Evolutionary conservation across 1,284 basidiomycete species (phyloP), one percentile per base, ranked within the genome.

Genomic region (Mycena sp.): DNA sequence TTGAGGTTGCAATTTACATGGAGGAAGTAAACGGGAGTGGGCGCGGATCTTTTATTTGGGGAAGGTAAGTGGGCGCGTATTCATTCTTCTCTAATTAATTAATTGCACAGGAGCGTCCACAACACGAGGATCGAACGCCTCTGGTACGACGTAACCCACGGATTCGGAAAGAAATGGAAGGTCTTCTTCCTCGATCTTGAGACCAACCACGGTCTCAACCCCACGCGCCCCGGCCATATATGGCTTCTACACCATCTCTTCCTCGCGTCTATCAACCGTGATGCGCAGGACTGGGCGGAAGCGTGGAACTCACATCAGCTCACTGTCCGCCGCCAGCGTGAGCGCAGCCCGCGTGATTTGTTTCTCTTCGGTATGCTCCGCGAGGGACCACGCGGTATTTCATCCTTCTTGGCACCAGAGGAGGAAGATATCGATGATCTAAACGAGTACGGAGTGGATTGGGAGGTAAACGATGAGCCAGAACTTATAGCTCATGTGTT

Each of bases 171-270:
- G 21, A 23, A 32, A 23, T 54, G 56, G 56, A 26, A 43, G 29
- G 48, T 30, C 11, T 58, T 58, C 23, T 56, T 64, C 28, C 32
- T 60, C 28, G 28, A 41, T 4, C 56, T 58, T 10, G 56, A 58
- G 38, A 28, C 30, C 3, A 35, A 37, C 17, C 46, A 58, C 28
- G 45, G 45, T 12, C 56, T 58, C 28, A 30, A 40, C n/a, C 45
- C 19, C 6, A 29, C 51, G 3, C 51, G 57, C 30, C 41, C 32
- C 2, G n/a, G 19, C 21, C 76, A 79, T 50, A 55, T 79, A 1
- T 80, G 77, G 77, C 69, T 78, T 0, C 65, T 80, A 0, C 77
- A 80, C 41, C 26, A 26, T 0, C 70, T 79, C 1, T 80, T 77
- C 52, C 65, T 78, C 0, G 51, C 64, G 6, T 58, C 56, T 0